These are phyloP conservation scores for Arbutus unedo DNA, from an alignment of 148 eudicot species.

Conservation along the genomic window DNA sequence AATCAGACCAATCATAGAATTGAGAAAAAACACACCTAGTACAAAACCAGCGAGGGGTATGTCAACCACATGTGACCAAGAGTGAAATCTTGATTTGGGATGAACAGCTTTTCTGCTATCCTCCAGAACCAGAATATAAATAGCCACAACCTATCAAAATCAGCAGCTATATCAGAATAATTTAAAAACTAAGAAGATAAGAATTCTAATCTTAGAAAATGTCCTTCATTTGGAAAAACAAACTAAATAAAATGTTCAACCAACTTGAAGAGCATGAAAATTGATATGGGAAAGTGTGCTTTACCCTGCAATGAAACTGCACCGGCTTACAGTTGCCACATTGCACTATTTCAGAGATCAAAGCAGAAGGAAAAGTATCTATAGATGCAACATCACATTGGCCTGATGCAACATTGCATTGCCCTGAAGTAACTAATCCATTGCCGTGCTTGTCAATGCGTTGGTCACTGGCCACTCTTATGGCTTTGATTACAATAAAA, in stretches of 20 bases:
- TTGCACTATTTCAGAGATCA: constrained; percentile 40
- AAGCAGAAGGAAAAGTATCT: constrained; percentile 26
- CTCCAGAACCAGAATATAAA: constrained; percentile 56
- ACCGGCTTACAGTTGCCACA: constrained; percentile 33
- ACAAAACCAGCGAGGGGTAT: constrained; percentile 81
- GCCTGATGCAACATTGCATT: constrained; percentile 18
- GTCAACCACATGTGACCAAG: constrained; percentile 23
- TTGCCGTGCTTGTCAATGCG: constrained; percentile 5
- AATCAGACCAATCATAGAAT: not conserved
- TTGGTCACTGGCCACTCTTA: constrained; percentile 26
- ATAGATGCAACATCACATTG: constrained; percentile 19
- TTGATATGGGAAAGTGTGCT: not conserved
- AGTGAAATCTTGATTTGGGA: constrained; percentile 22
- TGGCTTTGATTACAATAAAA: constrained; percentile 51
- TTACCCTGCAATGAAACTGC: constrained; percentile 69
- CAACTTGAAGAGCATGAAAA: not conserved
- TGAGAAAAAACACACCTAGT: constrained; percentile 47
- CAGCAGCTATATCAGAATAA: constrained; percentile 13
- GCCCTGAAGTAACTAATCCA: constrained; percentile 24
- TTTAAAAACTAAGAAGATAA: not conserved
- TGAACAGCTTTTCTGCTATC: constrained; percentile 31
- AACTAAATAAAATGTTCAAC: not conserved
- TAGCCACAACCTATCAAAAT: constrained; percentile 59
- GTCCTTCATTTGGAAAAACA: not conserved
- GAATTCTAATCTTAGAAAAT: not conserved